phyloP scores from a whole-genome alignment of 2,329 filamentous ascomycete genomes.

The Calonectria ilicicola region DNA sequence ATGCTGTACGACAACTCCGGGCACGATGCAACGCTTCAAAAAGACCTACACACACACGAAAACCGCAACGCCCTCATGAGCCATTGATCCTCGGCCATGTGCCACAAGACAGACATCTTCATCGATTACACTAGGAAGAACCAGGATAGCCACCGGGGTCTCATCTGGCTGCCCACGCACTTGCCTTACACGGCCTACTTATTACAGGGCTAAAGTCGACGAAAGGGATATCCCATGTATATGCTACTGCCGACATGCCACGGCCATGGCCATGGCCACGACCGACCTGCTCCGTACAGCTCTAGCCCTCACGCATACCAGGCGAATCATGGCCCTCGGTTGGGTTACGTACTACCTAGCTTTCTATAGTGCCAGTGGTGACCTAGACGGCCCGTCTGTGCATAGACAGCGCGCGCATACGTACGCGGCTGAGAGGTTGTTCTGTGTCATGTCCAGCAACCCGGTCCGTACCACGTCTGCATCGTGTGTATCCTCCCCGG shows the following conservation, averaged over 20 bases:
- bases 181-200: neutral
- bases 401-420: neutral
- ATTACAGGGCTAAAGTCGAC: neutral
- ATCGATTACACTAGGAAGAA: slow-evolving; percentile 1
- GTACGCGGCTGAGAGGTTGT: neutral
- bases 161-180: neutral
- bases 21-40: slow-evolving; percentile 5
- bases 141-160: neutral
- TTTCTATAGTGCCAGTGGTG: neutral
- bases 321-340: neutral
- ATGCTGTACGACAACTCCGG: neutral
- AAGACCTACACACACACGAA: neutral
- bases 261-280: neutral
- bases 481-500: neutral
- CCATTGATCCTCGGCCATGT: slow-evolving; percentile 16
- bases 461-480: neutral
- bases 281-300: neutral
- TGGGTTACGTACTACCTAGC: slow-evolving; percentile 8
- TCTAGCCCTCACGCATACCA: neutral
- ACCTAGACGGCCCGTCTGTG: neutral
- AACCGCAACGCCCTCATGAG: neutral
- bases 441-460: neutral
- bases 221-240: neutral
- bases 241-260: slow-evolving; percentile 16
- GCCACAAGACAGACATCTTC: neutral